phyloP scores from a whole-genome alignment of 805 yeast genomes.

The Saturnispora serradocipensis region DNA sequence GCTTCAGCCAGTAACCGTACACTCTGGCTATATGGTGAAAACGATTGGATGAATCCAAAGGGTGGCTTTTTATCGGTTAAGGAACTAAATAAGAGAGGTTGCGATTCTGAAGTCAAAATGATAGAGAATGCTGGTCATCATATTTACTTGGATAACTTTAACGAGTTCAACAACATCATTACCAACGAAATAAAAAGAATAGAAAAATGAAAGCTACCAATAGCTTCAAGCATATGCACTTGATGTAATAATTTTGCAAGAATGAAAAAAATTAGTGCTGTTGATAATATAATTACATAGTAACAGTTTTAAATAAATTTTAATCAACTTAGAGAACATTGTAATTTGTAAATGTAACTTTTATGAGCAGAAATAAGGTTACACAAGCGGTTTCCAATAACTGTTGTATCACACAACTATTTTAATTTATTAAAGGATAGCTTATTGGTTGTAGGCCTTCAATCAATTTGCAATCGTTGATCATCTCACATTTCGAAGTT shows the following conservation, averaged over 20 bases:
- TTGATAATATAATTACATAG: not conserved
- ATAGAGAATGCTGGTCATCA: conserved; percentile 67
- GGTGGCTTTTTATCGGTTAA: conserved; percentile 39
- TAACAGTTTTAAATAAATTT: not conserved
- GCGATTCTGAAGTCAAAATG: conserved; percentile 14
- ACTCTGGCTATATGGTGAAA: conserved; percentile 79
- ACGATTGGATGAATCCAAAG: conserved; percentile 50
- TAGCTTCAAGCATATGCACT: not conserved
- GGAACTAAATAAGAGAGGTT: conserved; percentile 26
- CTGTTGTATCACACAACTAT: no score
- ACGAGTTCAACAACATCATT: conserved; percentile 43
- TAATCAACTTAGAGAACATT: not conserved
- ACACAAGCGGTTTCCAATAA: no score
- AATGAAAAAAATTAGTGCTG: not conserved
- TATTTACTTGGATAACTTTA: conserved; percentile 59
- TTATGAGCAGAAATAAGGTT: not conserved
- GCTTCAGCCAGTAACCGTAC: conserved; percentile 23
- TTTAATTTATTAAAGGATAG: no score
- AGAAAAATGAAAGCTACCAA: conserved; percentile 3
- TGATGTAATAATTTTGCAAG: not conserved
- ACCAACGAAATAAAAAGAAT: conserved; percentile 40
- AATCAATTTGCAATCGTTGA: no score
- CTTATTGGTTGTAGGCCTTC: no score
- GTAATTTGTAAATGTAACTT: not conserved
- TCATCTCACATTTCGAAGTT: no score